These are phyloP conservation scores for Hemileia vastatrix DNA, from an alignment of 1,284 basidiomycete genomes.

Conservation along the genomic window DNA sequence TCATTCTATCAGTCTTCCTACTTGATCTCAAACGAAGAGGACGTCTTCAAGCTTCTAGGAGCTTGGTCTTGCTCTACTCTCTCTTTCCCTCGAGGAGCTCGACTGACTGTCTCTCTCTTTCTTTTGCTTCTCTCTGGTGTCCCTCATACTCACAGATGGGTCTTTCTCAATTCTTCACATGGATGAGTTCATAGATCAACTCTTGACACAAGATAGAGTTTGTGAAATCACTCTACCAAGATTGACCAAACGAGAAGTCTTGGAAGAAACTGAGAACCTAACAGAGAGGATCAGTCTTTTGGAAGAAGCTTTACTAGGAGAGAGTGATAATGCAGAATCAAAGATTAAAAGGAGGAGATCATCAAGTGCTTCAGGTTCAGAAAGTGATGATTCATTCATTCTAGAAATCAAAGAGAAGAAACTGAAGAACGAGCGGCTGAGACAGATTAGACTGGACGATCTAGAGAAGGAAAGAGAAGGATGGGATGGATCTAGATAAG, in stretches of 20 bases:
- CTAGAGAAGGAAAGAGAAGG: neutral
- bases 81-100: too few species aligned
- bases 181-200: slow-evolving; percentile 80
- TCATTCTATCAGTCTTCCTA: too few species aligned
- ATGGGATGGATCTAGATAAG: slow-evolving; percentile 10
- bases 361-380: neutral
- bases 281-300: slow-evolving; percentile 68
- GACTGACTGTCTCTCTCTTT: too few species aligned
- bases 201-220: slow-evolving; percentile 79
- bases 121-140: too few species aligned
- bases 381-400: neutral
- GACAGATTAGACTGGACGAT: neutral
- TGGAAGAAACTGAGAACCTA: slow-evolving; percentile 86
- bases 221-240: slow-evolving; percentile 95
- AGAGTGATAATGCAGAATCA: slow-evolving; percentile 5
- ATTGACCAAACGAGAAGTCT: slow-evolving; percentile 67
- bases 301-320: slow-evolving; percentile 59
- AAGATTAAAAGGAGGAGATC: neutral
- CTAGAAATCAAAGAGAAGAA: neutral
- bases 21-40: too few species aligned
- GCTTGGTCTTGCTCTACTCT: too few species aligned
- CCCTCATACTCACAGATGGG: slow-evolving; percentile 59
- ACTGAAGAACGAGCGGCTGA: neutral
- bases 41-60: too few species aligned
- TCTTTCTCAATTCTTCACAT: slow-evolving; percentile 61